Conservation (phyloP, 148 eudicot species). For the Amaranthus hypochondriacus region DNA sequence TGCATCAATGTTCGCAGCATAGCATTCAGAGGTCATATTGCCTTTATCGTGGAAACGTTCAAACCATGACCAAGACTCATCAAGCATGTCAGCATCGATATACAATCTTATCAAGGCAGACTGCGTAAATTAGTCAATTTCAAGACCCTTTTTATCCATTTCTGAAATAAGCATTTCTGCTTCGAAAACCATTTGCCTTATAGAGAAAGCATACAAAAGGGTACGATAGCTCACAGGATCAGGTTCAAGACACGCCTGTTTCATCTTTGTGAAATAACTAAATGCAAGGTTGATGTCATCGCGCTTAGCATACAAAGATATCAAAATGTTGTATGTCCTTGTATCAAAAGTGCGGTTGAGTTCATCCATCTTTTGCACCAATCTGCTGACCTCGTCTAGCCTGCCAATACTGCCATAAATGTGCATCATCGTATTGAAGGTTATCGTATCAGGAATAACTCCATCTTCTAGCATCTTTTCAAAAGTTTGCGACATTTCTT, state of each 20-base stretch:
- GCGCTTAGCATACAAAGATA: slow-evolving; percentile 67
- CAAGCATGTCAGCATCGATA: slow-evolving; percentile 70
- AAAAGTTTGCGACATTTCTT: slow-evolving; percentile 67
- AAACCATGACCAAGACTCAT: slow-evolving; percentile 81
- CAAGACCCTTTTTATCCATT: slow-evolving; percentile 64
- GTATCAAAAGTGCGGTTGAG: slow-evolving; percentile 65
- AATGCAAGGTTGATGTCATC: slow-evolving; percentile 62
- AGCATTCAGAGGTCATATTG: slow-evolving; percentile 74
- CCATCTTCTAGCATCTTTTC: slow-evolving; percentile 60
- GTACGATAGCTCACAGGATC: slow-evolving; percentile 81
- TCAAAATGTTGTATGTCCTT: slow-evolving; percentile 87
- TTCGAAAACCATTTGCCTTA: slow-evolving; percentile 73
- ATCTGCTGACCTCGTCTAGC: slow-evolving; percentile 52
- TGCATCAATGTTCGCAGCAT: slow-evolving; percentile 91
- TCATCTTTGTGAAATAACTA: slow-evolving; percentile 60
- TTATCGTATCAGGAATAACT: slow-evolving; percentile 64
- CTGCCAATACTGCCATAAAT: slow-evolving; percentile 61
- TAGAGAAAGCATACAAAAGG: slow-evolving; percentile 78
- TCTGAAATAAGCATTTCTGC: slow-evolving; percentile 71
- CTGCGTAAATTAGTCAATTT: slow-evolving; percentile 81
- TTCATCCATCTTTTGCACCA: slow-evolving; percentile 66
- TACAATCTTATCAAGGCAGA: slow-evolving; percentile 88
- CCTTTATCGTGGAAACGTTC: slow-evolving; percentile 61
- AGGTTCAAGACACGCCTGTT: slow-evolving; percentile 59
- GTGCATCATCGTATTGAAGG: slow-evolving; percentile 88